Base-by-base conservation (phyloP, 495 filamentous ascomycete species). In the Hypoxylon rickii region DNA sequence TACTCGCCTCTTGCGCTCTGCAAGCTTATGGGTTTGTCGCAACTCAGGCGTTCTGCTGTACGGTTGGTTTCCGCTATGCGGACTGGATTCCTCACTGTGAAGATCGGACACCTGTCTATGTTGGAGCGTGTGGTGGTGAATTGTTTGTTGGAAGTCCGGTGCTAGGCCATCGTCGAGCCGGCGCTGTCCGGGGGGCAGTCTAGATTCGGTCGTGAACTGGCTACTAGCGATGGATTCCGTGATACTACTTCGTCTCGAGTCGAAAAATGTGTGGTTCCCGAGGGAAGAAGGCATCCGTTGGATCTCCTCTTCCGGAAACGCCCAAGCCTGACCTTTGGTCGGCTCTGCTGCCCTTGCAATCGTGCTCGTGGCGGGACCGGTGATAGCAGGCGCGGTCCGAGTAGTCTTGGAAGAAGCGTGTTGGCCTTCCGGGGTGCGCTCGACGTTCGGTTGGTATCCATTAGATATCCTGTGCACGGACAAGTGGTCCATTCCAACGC, bases 21-120 rank as follows among this genome's bases (percentile, higher is more conserved):
- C 94, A 38, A 97, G 78, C 67, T 99, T 99, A 61, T 99, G 94
- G 41, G 89, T 96, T 24, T 96, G 86, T 31, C 94, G 81, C n/a
- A 97, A 78, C 69, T 97, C 94, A 6, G 94, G 94, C 1, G 94
- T 99, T 36, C 94, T 79, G 64, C 92, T 96, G 69, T 97, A 99
- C 0, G 90, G 90, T 16, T 89, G 88, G 8, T 74, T 78, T 32
- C 83, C 80, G 5, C 74, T 73, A 33, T 86, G 82, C 2, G 79
- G 66, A 49, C 73, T 73, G 6, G 53, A 51, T 22, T 79, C 76
- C 26, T 89, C 86, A 49, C 77, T 82, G 45, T 86, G 85, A 8
- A 91, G 69, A 45, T 84, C 84, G 3, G 79, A 77, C 22, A 91
- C 70, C 58, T 88, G 85, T 66, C 84, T 87, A 60, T 90, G 85